Evolutionary conservation across 805 yeast species (phyloP).

Genomic region (Ogataea minuta): DNA sequence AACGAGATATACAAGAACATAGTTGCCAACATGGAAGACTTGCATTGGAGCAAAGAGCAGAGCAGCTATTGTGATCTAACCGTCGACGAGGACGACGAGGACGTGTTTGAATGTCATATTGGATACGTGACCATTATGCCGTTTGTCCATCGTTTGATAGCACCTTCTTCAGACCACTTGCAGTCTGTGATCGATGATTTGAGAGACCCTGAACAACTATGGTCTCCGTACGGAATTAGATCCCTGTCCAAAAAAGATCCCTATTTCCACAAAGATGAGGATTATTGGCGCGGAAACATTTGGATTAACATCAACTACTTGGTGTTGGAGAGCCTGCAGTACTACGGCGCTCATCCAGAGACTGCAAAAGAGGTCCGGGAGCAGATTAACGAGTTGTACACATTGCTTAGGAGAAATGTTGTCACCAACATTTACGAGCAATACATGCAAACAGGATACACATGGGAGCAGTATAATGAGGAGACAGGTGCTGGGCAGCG

Average conservation of each 20-base stretch:
- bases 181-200: conserved; percentile 54
- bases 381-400: conserved; percentile 51
- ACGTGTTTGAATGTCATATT: conserved; percentile 71
- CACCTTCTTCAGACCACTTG: conserved; percentile 46
- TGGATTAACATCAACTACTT: conserved; percentile 93
- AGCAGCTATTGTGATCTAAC: conserved; percentile 80
- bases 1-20: conserved; percentile 53
- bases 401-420: conserved; percentile 59
- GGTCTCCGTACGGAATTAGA: conserved; percentile 77
- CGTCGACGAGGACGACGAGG: conserved; percentile 70
- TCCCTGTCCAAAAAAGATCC: conserved; percentile 70
- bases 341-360: conserved; percentile 46
- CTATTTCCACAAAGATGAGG: conserved; percentile 72
- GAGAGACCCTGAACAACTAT: conserved; percentile 68
- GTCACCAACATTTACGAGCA: conserved; percentile 66
- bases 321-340: conserved; percentile 62
- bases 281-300: conserved; percentile 94
- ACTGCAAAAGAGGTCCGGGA: conserved; percentile 32
- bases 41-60: conserved; percentile 77
- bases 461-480: conserved; percentile 90
- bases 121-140: conserved; percentile 91
- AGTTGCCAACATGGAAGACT: conserved; percentile 57
- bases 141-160: conserved; percentile 67
- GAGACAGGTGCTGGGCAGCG: conserved; percentile 72
- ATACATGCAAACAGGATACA: conserved; percentile 74